These are phyloP conservation scores for Fraxinus velutina DNA, from an alignment of 305 asterid genomes.

Conservation along the genomic window DNA sequence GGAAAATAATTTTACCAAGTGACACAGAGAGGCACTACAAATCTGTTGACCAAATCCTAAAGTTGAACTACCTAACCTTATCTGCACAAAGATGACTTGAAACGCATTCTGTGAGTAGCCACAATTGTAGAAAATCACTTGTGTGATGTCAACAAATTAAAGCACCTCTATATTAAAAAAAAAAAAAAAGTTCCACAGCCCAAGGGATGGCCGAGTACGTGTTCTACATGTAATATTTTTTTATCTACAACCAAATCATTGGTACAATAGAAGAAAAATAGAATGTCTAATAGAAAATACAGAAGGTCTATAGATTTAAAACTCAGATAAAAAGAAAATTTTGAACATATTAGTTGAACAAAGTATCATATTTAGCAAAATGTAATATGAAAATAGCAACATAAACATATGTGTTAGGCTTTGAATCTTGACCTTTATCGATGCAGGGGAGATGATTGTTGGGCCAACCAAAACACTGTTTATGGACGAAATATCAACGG, in stretches of 20 bases:
- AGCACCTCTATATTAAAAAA: too few relatives aligned
- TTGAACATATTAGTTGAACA: not conserved
- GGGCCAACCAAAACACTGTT: conserved; percentile 60
- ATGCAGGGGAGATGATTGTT: conserved; percentile 65
- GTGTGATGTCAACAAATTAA: not conserved
- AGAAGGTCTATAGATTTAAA: not conserved
- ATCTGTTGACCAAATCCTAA: not conserved
- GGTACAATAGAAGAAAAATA: not conserved
- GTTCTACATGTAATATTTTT: not conserved
- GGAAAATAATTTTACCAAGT: not conserved
- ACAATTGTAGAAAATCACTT: not conserved
- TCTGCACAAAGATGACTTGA: not conserved
- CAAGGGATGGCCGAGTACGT: not conserved
- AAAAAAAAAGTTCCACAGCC: not conserved
- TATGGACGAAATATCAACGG: conserved; percentile 76
- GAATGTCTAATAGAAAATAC: not conserved
- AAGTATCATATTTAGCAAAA: not conserved
- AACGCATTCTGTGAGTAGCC: not conserved
- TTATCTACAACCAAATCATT: not conserved
- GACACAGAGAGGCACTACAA: not conserved
- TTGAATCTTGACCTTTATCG: not conserved
- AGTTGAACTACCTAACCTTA: not conserved
- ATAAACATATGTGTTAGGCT: not conserved
- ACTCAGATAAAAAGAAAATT: not conserved
- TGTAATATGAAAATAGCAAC: not conserved